These are phyloP conservation scores for Chlorella sorokiniana DNA, from an alignment of 139 green algal genomes.

Conservation along the genomic window DNA sequence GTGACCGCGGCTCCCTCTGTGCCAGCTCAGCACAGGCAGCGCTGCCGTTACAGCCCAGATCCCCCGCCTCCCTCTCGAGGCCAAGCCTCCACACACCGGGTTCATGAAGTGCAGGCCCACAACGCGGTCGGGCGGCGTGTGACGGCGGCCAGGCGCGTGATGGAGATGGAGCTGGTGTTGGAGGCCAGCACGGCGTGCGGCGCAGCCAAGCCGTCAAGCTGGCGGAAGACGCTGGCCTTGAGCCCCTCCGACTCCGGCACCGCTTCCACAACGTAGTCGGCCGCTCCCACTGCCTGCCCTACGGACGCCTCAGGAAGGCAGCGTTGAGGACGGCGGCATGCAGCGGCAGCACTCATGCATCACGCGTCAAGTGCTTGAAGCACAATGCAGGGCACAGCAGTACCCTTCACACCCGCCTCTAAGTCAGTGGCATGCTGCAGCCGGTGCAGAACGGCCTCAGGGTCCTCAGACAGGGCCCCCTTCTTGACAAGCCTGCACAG, in stretches of 20 bases:
- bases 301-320: too few relatives aligned
- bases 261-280: conserved; percentile 90
- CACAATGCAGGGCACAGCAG: neutral
- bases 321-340: neutral
- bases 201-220: conserved; percentile 61
- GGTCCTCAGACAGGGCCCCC: conserved; percentile 9
- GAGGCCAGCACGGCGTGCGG: conserved; percentile 80
- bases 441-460: neutral
- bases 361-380: neutral
- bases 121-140: conserved; percentile 81
- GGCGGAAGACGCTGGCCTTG: conserved; percentile 78
- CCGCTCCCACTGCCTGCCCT: neutral
- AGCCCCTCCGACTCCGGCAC: conserved; percentile 81
- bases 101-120: conserved; percentile 93
- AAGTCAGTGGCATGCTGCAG: conserved; percentile 24
- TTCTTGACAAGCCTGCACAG: conserved; percentile 22
- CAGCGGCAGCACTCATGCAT: neutral
- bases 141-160: conserved; percentile 85
- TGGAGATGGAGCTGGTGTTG: conserved; percentile 94
- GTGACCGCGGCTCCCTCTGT: too few relatives aligned
- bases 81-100: conserved; percentile 74
- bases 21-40: too few relatives aligned
- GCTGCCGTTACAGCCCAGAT: neutral
- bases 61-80: neutral
- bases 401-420: neutral